Evolutionary conservation across 139 green algal species (phyloP).

Genomic region (Edaphochlamys debaryana): DNA sequence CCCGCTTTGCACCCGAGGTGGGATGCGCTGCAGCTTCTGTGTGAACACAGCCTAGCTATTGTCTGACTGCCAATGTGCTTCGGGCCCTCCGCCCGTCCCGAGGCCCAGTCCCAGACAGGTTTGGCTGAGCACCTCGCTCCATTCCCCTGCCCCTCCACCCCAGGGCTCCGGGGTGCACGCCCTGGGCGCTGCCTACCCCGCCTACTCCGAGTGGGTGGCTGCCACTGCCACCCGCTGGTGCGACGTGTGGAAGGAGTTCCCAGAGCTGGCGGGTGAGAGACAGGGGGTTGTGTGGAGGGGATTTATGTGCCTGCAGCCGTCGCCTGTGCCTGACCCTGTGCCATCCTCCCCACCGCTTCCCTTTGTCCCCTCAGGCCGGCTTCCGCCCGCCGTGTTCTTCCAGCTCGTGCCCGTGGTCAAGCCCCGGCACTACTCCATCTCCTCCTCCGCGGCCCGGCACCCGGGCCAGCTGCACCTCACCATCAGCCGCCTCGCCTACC

Average conservation of each 20-base stretch:
- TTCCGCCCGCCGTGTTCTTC: conserved; percentile 22
- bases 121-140: no score
- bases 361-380: neutral
- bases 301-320: no score
- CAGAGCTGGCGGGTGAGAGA: conserved; percentile 7
- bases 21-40: neutral
- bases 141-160: no score
- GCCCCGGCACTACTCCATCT: conserved; percentile 47
- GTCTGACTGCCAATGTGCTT: no score
- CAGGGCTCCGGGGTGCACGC: no score
- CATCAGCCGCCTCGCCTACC: conserved; percentile 31
- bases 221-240: neutral
- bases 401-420: conserved; percentile 39
- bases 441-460: neutral
- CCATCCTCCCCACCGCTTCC: no score
- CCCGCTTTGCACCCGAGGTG: neutral
- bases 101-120: no score
- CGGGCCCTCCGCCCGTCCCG: no score
- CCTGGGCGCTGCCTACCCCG: no score
- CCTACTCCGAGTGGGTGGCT: neutral
- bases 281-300: no score
- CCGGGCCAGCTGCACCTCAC: conserved; percentile 18
- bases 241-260: conserved; percentile 52
- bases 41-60: no score
- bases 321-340: no score